Conservation (phyloP, 371 early-diverging fungal genomes). For the Mortierella sp. region DNA sequence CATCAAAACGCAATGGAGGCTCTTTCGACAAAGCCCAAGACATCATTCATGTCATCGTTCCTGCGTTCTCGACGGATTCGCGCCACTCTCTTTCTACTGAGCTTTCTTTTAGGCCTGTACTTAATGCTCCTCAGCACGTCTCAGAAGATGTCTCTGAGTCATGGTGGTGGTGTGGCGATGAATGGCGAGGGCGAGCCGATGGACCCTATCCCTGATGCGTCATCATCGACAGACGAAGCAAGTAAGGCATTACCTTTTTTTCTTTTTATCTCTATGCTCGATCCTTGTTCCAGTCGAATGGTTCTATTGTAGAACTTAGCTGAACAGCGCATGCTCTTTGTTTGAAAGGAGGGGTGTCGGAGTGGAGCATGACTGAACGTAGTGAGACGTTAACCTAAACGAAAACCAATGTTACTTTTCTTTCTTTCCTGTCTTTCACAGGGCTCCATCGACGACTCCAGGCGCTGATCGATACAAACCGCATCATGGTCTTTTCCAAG, state of each 20-base stretch:
- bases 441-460: slow-evolving; percentile 20
- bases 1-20: slow-evolving; percentile 19
- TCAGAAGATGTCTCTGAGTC: neutral
- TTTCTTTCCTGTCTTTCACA: too few species aligned
- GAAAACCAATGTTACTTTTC: too few species aligned
- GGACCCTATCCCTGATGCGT: slow-evolving; percentile 20
- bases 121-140: slow-evolving; percentile 24
- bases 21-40: slow-evolving; percentile 34
- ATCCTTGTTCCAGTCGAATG: too few species aligned
- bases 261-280: too few species aligned
- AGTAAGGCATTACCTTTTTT: too few species aligned
- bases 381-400: too few species aligned
- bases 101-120: slow-evolving; percentile 24
- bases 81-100: slow-evolving; percentile 16
- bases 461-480: slow-evolving; percentile 30
- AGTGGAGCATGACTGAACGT: too few species aligned
- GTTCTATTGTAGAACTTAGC: too few species aligned
- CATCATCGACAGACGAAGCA: neutral
- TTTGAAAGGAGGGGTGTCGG: too few species aligned
- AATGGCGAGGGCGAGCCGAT: slow-evolving; percentile 41
- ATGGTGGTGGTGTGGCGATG: slow-evolving; percentile 7
- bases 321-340: too few species aligned
- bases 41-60: slow-evolving; percentile 17
- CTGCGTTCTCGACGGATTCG: slow-evolving; percentile 45
- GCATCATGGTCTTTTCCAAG: slow-evolving; percentile 51